Percentiles rank a stretch among this genome's conserved stretches.
Conservation (phyloP, 352 stramenopile genomes). For the Lagenidium giganteum region DNA sequence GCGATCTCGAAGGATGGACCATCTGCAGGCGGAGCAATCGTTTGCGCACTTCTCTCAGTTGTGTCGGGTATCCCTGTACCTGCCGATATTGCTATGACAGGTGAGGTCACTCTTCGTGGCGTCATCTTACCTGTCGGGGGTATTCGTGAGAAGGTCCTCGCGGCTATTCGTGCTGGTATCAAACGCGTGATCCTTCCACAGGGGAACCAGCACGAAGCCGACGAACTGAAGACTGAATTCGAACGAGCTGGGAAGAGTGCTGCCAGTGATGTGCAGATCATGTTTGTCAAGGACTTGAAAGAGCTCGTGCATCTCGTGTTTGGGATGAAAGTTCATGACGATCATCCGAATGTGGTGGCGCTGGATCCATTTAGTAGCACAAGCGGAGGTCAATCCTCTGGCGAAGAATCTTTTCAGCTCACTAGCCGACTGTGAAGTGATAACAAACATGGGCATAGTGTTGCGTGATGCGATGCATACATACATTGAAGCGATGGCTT, state of each 20-base stretch:
- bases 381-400: conserved; percentile 3
- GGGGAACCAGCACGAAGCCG: conserved; percentile 68
- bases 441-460: too few relatives aligned
- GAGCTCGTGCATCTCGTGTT: conserved; percentile 69
- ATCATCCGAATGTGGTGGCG: conserved; percentile 11
- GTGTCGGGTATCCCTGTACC: conserved; percentile 58
- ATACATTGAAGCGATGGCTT: too few relatives aligned
- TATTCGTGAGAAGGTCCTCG: conserved; percentile 88
- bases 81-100: conserved; percentile 84
- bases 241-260: conserved; percentile 6
- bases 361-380: neutral
- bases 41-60: conserved; percentile 80
- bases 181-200: conserved; percentile 72
- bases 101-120: conserved; percentile 83
- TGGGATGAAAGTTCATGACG: conserved; percentile 47
- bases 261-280: conserved; percentile 33
- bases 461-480: too few relatives aligned
- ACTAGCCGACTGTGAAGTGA: conserved; percentile 10
- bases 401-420: conserved; percentile 4
- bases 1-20: conserved; percentile 88
- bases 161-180: conserved; percentile 81
- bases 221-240: conserved; percentile 67
- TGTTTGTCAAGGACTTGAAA: conserved; percentile 67
- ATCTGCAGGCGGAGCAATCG: conserved; percentile 82
- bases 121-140: conserved; percentile 89